phyloP scores from a whole-genome alignment of 2,329 filamentous ascomycete species.

The Xylariaceae sp. region DNA sequence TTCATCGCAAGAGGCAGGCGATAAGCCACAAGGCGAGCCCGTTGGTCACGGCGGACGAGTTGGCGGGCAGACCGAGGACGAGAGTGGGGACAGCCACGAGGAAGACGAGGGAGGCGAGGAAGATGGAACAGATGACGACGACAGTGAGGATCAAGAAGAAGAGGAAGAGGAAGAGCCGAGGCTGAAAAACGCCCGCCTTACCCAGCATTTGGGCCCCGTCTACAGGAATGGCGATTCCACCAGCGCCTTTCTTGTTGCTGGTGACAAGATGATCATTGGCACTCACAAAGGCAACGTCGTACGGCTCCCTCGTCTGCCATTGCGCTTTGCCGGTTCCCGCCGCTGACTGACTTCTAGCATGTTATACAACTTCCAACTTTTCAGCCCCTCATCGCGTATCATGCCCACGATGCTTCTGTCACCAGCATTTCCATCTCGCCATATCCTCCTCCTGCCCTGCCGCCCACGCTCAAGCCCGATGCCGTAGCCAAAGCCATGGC shows the following conservation, averaged over 20 bases:
- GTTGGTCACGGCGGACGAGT: constrained; percentile 9
- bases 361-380: constrained; percentile 81
- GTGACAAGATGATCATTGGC: constrained; percentile 96
- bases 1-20: constrained; percentile 14
- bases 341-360: constrained; percentile 40
- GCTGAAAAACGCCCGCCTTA: constrained; percentile 88
- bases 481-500: constrained; percentile 35
- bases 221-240: constrained; percentile 96
- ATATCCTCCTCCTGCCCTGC: constrained; percentile 63
- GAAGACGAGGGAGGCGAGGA: constrained; percentile 46
- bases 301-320: constrained; percentile 39
- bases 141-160: constrained; percentile 69
- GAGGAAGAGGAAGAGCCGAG: constrained; percentile 92
- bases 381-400: constrained; percentile 79
- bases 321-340: background rate
- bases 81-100: constrained; percentile 39
- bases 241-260: constrained; percentile 83
- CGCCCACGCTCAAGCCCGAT: constrained; percentile 44
- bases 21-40: constrained; percentile 5
- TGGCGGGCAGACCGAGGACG: constrained; percentile 34
- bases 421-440: constrained; percentile 90
- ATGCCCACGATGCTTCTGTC: constrained; percentile 88
- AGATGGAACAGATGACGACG: constrained; percentile 51
- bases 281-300: constrained; percentile 97
- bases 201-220: constrained; percentile 71